Conservation (phyloP, 2,329 filamentous ascomycete genomes). For the Penicillium nordicum region DNA sequence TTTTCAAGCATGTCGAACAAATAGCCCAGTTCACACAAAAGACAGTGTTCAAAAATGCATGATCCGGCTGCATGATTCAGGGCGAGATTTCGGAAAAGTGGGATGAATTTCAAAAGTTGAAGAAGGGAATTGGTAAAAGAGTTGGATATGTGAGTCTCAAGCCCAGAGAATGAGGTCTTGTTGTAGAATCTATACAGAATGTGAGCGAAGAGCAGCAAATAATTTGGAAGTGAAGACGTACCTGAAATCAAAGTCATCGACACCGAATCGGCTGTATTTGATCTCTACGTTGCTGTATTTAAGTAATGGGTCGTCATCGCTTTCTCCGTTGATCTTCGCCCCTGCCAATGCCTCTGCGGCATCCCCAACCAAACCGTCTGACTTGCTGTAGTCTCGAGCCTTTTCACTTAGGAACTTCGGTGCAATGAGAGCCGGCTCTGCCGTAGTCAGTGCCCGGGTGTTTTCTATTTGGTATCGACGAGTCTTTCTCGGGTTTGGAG, state of each 20-base stretch:
- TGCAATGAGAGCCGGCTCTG: constrained; percentile 61
- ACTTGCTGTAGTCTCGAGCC: constrained; percentile 60
- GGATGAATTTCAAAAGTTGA: constrained; percentile 88
- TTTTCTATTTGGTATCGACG: constrained; percentile 81
- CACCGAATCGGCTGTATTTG: constrained; percentile 97
- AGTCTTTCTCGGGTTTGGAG: constrained; percentile 68
- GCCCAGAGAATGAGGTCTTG: constrained; percentile 81
- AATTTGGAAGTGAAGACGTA: constrained; percentile 71
- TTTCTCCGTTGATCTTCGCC: constrained; percentile 65
- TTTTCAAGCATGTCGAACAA: constrained; percentile 98
- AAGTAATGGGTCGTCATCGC: constrained; percentile 76
- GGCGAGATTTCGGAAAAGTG: constrained; percentile 79
- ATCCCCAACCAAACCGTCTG: constrained; percentile 49
- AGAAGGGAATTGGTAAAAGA: constrained; percentile 92
- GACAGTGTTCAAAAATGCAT: constrained; percentile 76
- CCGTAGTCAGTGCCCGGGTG: constrained; percentile 62
- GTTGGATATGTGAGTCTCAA: constrained; percentile 95
- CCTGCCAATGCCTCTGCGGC: constrained; percentile 64
- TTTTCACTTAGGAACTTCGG: constrained; percentile 96
- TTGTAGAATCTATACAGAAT: constrained; percentile 73
- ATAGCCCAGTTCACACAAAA: constrained; percentile 92
- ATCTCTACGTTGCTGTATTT: constrained; percentile 96
- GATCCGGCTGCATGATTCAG: constrained; percentile 83
- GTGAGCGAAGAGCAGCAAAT: constrained; percentile 57
- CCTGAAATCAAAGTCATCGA: constrained; percentile 99